These are phyloP conservation scores for Phanerochaete carnosa DNA, from an alignment of 768 basidiomycete species.

Conservation along the genomic window DNA sequence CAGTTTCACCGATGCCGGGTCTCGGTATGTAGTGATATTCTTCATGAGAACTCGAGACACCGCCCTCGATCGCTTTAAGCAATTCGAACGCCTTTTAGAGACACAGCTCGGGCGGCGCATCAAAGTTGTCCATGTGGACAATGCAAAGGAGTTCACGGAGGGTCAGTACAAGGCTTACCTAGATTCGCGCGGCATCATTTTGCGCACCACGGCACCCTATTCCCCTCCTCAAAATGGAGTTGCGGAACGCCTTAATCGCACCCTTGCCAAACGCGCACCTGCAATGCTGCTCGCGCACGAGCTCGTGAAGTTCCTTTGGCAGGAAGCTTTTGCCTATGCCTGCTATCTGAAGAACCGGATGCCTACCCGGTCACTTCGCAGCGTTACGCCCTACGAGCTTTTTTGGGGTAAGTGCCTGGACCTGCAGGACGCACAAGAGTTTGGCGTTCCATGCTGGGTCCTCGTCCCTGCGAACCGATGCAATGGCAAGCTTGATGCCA, in stretches of 20 bases:
- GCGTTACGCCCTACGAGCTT: conserved; percentile 20
- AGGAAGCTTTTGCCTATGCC: conserved; percentile 24
- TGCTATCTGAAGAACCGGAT: conserved; percentile 19
- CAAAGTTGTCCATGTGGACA: conserved; percentile 27
- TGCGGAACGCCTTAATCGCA: conserved; percentile 29
- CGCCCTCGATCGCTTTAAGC: conserved; percentile 27
- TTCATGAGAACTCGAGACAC: conserved; percentile 29
- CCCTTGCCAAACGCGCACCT: conserved; percentile 17
- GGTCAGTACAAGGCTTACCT: conserved; percentile 31
- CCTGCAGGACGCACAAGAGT: conserved; percentile 14
- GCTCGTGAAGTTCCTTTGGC: conserved; percentile 27
- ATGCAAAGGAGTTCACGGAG: conserved; percentile 30
- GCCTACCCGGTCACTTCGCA: conserved; percentile 11
- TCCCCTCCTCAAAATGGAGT: conserved; percentile 44
- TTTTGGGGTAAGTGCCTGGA: conserved; percentile 13
- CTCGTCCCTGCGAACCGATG: not conserved
- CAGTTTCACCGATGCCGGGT: conserved; percentile 28
- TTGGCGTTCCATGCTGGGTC: conserved; percentile 9
- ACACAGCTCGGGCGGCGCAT: conserved; percentile 28
- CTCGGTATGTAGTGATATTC: conserved; percentile 24
- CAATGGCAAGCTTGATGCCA: not conserved
- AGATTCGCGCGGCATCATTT: conserved; percentile 33
- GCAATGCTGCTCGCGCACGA: conserved; percentile 23
- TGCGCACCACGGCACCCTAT: conserved; percentile 37
- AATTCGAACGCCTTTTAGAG: conserved; percentile 30